Base-by-base conservation (phyloP, 2,329 filamentous ascomycete genomes). In the Claviceps paspali region DNA sequence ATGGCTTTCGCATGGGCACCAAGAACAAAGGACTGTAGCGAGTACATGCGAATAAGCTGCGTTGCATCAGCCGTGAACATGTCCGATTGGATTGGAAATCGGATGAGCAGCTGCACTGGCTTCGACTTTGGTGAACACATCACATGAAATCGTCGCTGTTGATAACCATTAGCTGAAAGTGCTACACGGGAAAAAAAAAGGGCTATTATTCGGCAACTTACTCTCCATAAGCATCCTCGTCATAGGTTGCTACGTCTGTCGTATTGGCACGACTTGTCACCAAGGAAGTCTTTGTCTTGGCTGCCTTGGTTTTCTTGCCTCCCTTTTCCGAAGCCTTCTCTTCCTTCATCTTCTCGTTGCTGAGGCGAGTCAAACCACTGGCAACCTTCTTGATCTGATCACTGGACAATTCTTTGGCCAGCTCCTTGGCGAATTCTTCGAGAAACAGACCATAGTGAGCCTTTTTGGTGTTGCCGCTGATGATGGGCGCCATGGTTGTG, bases 301-400 rank as follows among this genome's bases (percentile, higher is more conserved):
- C 82, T 4, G 87, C 87, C 73, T 96, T 96, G 49, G 70, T 77
- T 76, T 96, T 98, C 82, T 96, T 98, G 52, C 80, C 83, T 38
- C 83, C 79, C 70, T 94, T 95, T 47, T 94, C 85, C 3, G 83
- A 76, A 4, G 80, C 78, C 72, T 96, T 95, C 72, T 98, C 91
- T 60, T 95, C 87, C 68, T 86, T 92, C 80, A 96, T 80, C 72
- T 93, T 95, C 73, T 96, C 91, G 57, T 98, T 98, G 56, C 84
- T 74, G 39, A 94, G 70, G 5, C 86, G 80, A n/a, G 87, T 94
- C 52, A 98, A 63, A 5, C 74, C 72, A 59, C 82, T 92, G 10
- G 85, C 76, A 47, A 94, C 75, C 70, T 96, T 96, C 74, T 96
- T 95, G 63, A 96, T 87, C 64, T 96, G 86, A 40, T 91, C 80